A percentile compares a stretch with the other conserved stretches of the same genome.
These are phyloP conservation scores for Rhizophora mangle DNA, from an alignment of 345 rosid genomes.

Conservation along the genomic window DNA sequence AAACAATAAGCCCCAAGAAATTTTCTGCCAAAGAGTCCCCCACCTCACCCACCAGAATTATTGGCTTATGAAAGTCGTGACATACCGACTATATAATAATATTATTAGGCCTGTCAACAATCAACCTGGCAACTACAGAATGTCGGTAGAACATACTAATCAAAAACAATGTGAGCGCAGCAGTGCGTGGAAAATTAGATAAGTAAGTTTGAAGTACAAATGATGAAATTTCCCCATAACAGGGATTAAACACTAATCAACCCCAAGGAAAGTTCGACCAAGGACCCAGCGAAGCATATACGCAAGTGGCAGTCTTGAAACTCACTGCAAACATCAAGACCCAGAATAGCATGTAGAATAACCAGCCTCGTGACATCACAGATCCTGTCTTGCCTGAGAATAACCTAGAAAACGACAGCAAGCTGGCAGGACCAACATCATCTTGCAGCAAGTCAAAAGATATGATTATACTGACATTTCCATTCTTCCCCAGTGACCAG, in stretches of 20 bases:
- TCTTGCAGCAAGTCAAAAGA: conserved; percentile 49
- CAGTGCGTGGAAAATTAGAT: too few relatives aligned
- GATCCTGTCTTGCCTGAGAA: conserved; percentile 40
- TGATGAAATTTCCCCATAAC: conserved; percentile 13
- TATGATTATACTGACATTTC: conserved; percentile 47
- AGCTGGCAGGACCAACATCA: conserved; percentile 15
- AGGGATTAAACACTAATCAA: conserved; percentile 5
- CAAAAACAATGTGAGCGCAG: too few relatives aligned
- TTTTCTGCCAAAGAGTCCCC: too few relatives aligned
- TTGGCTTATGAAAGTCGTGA: too few relatives aligned
- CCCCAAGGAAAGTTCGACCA: background rate
- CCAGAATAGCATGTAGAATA: conserved; percentile 57
- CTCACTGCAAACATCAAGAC: conserved; percentile 59
- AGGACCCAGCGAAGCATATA: conserved; percentile 25
- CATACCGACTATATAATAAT: too few relatives aligned
- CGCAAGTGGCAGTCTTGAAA: conserved; percentile 47
- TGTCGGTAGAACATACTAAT: too few relatives aligned
- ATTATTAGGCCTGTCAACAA: too few relatives aligned
- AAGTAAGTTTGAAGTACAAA: too few relatives aligned
- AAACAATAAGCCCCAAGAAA: too few relatives aligned
- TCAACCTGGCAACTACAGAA: too few relatives aligned
- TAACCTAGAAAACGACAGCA: conserved; percentile 21
- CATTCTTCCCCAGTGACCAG: conserved; percentile 62
- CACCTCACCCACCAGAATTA: too few relatives aligned
- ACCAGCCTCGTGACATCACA: conserved; percentile 39